These are phyloP conservation scores for Coleophoma eucalyptorum DNA, from an alignment of 2,329 filamentous ascomycete genomes.

Conservation along the genomic window DNA sequence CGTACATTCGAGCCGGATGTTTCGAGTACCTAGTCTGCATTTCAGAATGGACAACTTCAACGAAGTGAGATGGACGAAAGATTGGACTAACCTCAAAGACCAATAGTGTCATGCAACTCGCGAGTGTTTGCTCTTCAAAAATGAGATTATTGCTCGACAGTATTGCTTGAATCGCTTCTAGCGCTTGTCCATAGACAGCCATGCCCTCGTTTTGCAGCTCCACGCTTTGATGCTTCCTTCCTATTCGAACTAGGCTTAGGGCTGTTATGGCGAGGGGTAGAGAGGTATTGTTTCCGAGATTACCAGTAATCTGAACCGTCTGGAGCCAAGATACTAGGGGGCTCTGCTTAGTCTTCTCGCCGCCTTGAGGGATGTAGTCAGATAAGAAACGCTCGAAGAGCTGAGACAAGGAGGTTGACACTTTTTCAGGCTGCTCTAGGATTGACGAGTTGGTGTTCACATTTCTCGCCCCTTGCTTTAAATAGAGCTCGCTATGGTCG, in stretches of 20 bases:
- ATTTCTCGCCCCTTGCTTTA: conserved; percentile 5
- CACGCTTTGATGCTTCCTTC: conserved; percentile 5
- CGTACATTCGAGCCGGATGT: conserved; percentile 4
- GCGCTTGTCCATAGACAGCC: conserved; percentile 8
- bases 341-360: conserved; percentile 2
- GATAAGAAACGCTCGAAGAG: conserved; percentile 6
- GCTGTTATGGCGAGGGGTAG: conserved; percentile 7
- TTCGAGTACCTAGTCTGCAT: conserved; percentile 8
- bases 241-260: conserved; percentile 8
- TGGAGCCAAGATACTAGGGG: conserved; percentile 10
- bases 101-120: conserved; percentile 9
- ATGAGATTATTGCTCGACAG: conserved; percentile 5
- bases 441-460: conserved; percentile 5
- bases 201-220: conserved; percentile 7
- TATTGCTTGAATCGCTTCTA: conserved; percentile 5
- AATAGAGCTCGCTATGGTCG: conserved; percentile 6
- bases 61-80: conserved; percentile 1
- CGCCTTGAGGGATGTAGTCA: conserved; percentile 6
- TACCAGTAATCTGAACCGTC: conserved; percentile 4
- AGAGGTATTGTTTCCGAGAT: conserved; percentile 6
- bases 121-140: conserved; percentile 8
- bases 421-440: neutral
- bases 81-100: conserved; percentile 8
- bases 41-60: conserved; percentile 6
- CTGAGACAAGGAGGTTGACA: conserved; percentile 6